Conservation (phyloP, 768 basidiomycete genomes). For the Mrakia blollopis region DNA sequence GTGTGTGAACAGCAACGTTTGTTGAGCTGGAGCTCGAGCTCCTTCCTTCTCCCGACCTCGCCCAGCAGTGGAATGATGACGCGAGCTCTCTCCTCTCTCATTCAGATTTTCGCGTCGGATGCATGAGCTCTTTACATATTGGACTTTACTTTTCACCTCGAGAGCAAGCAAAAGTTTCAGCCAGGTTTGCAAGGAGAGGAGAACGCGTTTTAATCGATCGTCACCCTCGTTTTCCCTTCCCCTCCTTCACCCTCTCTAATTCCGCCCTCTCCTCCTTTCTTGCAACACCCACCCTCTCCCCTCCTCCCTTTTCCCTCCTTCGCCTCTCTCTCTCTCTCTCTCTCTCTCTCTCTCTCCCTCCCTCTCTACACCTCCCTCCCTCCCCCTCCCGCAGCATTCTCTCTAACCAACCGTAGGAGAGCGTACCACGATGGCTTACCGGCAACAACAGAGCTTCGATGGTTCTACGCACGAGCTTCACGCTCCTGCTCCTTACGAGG, state of each 20-base stretch:
- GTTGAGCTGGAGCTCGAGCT: too few species aligned
- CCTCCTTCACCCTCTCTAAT: neutral
- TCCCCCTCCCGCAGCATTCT: too few species aligned
- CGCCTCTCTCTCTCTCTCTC: neutral
- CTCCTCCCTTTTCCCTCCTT: neutral
- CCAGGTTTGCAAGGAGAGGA: too few species aligned
- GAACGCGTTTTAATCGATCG: neutral
- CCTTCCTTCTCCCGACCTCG: too few species aligned
- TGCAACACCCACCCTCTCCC: neutral
- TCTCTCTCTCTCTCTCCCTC: neutral
- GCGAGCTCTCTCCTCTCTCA: neutral
- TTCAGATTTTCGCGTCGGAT: neutral
- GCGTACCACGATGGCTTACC: constrained; percentile 18
- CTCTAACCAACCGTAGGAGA: neutral
- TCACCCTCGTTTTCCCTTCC: neutral
- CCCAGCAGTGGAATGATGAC: neutral
- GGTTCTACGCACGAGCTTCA: constrained; percentile 25
- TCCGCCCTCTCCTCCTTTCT: neutral
- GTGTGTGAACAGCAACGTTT: too few species aligned
- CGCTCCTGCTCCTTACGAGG: constrained; percentile 4
- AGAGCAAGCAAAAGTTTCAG: neutral
- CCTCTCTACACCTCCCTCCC: neutral
- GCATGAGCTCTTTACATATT: too few species aligned
- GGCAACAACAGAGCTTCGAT: constrained; percentile 23
- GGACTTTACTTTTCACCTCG: neutral